Percentiles rank a stretch among this genome's conserved stretches.
phyloP scores from a whole-genome alignment of 345 rosid species.

The Anastatica hierochuntica region DNA sequence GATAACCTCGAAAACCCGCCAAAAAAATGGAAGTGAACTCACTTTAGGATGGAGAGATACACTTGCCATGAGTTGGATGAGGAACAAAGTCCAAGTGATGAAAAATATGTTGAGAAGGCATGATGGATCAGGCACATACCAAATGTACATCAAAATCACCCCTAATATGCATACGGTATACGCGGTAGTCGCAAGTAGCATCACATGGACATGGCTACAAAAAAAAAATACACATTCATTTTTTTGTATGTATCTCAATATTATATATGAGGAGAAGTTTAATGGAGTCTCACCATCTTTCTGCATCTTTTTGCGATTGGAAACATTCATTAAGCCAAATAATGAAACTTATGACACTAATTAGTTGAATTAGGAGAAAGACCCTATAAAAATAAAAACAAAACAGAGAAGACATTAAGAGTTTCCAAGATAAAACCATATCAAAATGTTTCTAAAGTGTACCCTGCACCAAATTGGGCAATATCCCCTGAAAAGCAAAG shows the following conservation, averaged over 20 bases:
- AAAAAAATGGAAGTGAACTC: slow-evolving; percentile 4
- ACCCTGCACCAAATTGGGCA: slow-evolving; percentile 99
- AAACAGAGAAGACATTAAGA: background rate
- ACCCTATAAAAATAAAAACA: slow-evolving; percentile 45
- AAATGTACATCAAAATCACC: slow-evolving; percentile 81
- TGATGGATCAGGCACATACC: slow-evolving; percentile 88
- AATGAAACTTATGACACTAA: slow-evolving; percentile 83
- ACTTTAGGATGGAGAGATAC: slow-evolving; percentile 79
- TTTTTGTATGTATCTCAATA: background rate
- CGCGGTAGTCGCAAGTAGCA: slow-evolving; percentile 53
- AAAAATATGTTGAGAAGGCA: slow-evolving; percentile 88
- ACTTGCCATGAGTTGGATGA: slow-evolving; percentile 89
- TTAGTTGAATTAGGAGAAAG: slow-evolving; percentile 83
- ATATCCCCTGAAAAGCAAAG: slow-evolving; percentile 59
- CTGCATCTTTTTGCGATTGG: slow-evolving; percentile 46
- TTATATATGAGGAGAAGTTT: background rate
- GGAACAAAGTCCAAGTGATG: slow-evolving; percentile 87
- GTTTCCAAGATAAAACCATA: slow-evolving; percentile 17
- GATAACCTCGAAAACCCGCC: background rate
- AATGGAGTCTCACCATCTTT: slow-evolving; percentile 54
- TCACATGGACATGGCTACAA: slow-evolving; percentile 69
- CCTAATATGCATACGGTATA: slow-evolving; percentile 71
- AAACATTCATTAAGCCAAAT: slow-evolving; percentile 73
- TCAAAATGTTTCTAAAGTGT: no score
- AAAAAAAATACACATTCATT: background rate